Base-by-base conservation (phyloP, 208 protist genomes). In the Wallacemonas rigidus region DNA sequence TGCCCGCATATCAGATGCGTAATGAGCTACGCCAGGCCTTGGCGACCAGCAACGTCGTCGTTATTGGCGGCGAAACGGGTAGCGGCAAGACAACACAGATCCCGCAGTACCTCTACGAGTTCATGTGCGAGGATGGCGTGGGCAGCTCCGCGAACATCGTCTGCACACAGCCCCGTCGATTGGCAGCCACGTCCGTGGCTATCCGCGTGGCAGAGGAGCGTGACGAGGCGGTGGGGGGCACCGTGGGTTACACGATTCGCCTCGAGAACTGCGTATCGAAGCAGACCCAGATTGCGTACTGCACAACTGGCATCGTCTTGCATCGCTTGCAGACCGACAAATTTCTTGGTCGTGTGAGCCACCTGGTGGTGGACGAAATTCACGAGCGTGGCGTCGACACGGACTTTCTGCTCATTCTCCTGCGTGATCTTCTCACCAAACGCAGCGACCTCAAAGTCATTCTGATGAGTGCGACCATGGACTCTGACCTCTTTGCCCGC, bases 21-120 rank as follows among this genome's bases (percentile, higher is more conserved):
- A 87, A 91, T 47, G 72, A 86, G 40, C 81, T 97, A 63, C 85
- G 86, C 26, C 56, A 73, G 7, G 83, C 88, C 4, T 50, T 97
- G 50, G 63, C 69, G 67, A 74, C 53, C 45, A 78, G 98, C 80
- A 94, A 98, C 69, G 88, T 98, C 11, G 80, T 98, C 11, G 92
- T 99, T 11, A 88, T 99, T 55, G 82, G 95, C 51, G 98, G 98
- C 68, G 95, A 99, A 73, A 99, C 98, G 3, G 98, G 98, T 35
- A 98, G 95, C 62, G 98, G 98, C 67, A 99, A 99, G 85, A 99
- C 98, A 3, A 99, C 98, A 43, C 97, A 98, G 79, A 82, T 99
- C 41, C 92, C 97, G 15, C 97, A 99, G 83, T 99, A 96, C 68
- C 56, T 99, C n/a, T 89, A 93, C 62, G 97, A 99, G 67, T 97